Evolutionary conservation across 768 basidiomycete genomes (phyloP).

Genomic region (Tylopilus sp.): DNA sequence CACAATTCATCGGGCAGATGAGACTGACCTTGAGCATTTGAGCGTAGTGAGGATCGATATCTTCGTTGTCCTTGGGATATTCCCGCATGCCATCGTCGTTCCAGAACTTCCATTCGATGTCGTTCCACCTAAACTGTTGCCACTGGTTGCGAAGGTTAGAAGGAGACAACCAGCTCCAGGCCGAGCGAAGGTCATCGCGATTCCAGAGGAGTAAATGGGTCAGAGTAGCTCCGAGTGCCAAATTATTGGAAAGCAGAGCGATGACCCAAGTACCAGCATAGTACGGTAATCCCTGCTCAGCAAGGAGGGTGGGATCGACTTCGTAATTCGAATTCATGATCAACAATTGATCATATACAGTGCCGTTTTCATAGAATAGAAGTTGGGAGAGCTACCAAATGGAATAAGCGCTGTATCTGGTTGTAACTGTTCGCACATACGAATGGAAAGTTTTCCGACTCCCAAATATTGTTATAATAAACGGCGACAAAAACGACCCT

Average conservation of each 20-base stretch:
- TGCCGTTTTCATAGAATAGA: not conserved
- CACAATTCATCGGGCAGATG: no score
- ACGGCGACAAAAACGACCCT: slow-evolving; percentile 33
- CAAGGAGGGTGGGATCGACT: slow-evolving; percentile 48
- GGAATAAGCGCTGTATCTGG: not conserved
- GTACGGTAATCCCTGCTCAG: slow-evolving; percentile 34
- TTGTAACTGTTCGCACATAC: slow-evolving; percentile 16
- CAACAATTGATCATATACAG: not conserved
- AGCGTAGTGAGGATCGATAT: slow-evolving; percentile 52
- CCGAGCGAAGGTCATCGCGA: slow-evolving; percentile 42
- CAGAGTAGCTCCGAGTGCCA: slow-evolving; percentile 45
- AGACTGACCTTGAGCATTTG: slow-evolving; percentile 46
- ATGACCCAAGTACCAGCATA: slow-evolving; percentile 29
- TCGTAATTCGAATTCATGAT: not conserved
- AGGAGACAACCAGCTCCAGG: slow-evolving; percentile 46
- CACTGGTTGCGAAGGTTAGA: slow-evolving; percentile 23
- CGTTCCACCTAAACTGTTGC: slow-evolving; percentile 22
- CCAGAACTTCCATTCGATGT: slow-evolving; percentile 41
- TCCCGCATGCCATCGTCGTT: slow-evolving; percentile 13
- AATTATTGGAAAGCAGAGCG: slow-evolving; percentile 14
- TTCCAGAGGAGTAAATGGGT: slow-evolving; percentile 55
- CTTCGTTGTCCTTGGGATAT: slow-evolving; percentile 34
- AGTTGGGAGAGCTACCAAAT: not conserved
- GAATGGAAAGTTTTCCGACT: slow-evolving; percentile 59
- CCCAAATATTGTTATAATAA: slow-evolving; percentile 52